These are phyloP conservation scores for Ogataea nitratoaversa DNA, from an alignment of 805 yeast species.

Conservation along the genomic window DNA sequence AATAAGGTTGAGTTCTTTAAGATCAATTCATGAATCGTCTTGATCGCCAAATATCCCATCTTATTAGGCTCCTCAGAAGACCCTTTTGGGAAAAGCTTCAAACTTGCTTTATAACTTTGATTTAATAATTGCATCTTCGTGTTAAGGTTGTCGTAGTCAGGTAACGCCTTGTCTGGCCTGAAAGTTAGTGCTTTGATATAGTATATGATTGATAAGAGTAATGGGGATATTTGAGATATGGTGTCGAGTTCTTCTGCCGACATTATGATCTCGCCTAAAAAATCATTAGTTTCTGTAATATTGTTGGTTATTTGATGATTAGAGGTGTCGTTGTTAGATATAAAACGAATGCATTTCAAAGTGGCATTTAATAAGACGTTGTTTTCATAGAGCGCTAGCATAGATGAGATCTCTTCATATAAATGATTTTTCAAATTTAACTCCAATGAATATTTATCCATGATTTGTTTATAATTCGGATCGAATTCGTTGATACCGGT, in stretches of 20 bases:
- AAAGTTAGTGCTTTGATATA: slow-evolving; percentile 18
- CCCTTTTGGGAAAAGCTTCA: neutral
- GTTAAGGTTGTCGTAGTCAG: slow-evolving; percentile 19
- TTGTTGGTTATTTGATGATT: neutral
- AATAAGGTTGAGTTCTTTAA: slow-evolving; percentile 6
- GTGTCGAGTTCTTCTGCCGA: slow-evolving; percentile 4
- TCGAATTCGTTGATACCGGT: slow-evolving; percentile 21
- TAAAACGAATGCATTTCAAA: slow-evolving; percentile 2
- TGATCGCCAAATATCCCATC: slow-evolving; percentile 9
- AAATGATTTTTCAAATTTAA: slow-evolving; percentile 19
- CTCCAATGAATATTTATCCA: slow-evolving; percentile 17
- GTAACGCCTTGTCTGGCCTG: slow-evolving; percentile 4
- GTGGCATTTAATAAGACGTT: slow-evolving; percentile 9
- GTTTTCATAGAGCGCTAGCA: slow-evolving; percentile 3
- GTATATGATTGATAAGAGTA: slow-evolving; percentile 23
- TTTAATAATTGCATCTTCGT: slow-evolving; percentile 14
- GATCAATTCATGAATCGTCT: slow-evolving; percentile 5
- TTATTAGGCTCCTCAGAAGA: neutral
- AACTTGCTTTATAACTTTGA: slow-evolving; percentile 16
- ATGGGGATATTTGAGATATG: slow-evolving; percentile 19
- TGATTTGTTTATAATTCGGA: slow-evolving; percentile 11
- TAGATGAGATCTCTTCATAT: slow-evolving; percentile 11
- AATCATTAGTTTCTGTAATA: too few species aligned
- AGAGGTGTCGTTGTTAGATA: neutral
- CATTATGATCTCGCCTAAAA: neutral